Percentiles rank a stretch among this genome's conserved stretches.
Evolutionary conservation across 768 basidiomycete genomes (phyloP).

Genomic region (Amanita pallidorosea): DNA sequence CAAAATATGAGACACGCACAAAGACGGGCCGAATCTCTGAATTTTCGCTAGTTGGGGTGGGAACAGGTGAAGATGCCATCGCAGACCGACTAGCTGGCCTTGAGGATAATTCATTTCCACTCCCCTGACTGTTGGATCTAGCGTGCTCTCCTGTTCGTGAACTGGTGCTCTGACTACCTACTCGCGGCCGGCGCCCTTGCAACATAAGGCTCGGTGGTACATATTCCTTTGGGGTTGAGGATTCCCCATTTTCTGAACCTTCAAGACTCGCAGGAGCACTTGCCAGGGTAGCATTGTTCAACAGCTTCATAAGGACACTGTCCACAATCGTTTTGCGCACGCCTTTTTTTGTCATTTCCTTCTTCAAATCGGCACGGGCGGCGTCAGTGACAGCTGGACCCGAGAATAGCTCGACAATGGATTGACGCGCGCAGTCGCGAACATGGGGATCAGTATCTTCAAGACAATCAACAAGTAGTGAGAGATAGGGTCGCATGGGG

Average conservation of each 20-base stretch:
- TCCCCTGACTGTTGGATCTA: conserved; percentile 29
- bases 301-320: conserved; percentile 57
- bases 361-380: conserved; percentile 90
- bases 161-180: conserved; percentile 21
- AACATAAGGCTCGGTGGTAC: conserved; percentile 67
- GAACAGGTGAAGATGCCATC: conserved; percentile 28
- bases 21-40: conserved; percentile 54
- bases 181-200: conserved; percentile 40
- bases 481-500: conserved; percentile 73
- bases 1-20: conserved; percentile 30
- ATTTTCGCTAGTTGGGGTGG: conserved; percentile 26
- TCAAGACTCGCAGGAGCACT: conserved; percentile 40
- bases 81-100: conserved; percentile 57
- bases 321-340: conserved; percentile 87
- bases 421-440: conserved; percentile 73
- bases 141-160: conserved; percentile 38
- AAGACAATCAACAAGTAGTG: conserved; percentile 70
- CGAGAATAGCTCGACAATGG: conserved; percentile 78
- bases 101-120: conserved; percentile 15
- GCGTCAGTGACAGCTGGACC: conserved; percentile 74
- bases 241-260: conserved; percentile 51
- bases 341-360: conserved; percentile 75
- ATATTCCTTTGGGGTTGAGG: conserved; percentile 37
- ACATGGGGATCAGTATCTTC: conserved; percentile 90
- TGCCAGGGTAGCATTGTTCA: conserved; percentile 32